Conservation (phyloP, 495 filamentous ascomycete genomes). For the Hyphodiscus hymeniophilus region DNA sequence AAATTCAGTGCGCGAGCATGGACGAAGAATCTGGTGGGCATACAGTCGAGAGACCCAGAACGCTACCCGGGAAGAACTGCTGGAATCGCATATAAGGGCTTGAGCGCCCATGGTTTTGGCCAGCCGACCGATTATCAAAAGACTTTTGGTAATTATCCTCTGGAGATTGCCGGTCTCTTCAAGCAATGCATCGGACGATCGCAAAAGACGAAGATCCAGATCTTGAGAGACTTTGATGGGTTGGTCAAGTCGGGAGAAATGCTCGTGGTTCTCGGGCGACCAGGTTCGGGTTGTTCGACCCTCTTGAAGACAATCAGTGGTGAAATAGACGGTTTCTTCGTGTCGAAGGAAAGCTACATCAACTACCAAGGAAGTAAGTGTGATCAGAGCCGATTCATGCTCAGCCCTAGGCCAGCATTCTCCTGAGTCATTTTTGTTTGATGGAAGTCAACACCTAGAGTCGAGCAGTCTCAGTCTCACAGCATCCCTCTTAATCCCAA, state of each 20-base stretch:
- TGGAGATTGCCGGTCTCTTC: constrained; percentile 39
- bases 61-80: constrained; percentile 39
- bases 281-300: constrained; percentile 71
- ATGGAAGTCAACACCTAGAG: too few relatives aligned
- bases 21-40: constrained; percentile 44
- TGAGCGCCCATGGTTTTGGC: constrained; percentile 73
- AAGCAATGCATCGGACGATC: constrained; percentile 30
- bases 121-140: constrained; percentile 76
- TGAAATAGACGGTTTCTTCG: constrained; percentile 63
- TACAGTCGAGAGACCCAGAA: constrained; percentile 31
- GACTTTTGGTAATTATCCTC: constrained; percentile 55
- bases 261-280: constrained; percentile 69
- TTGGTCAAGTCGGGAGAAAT: constrained; percentile 72
- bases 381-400: too few relatives aligned
- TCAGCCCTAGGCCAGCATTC: too few relatives aligned
- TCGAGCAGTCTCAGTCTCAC: too few relatives aligned
- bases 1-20: constrained; percentile 46
- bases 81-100: constrained; percentile 41
- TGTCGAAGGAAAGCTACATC: constrained; percentile 55
- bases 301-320: constrained; percentile 74
- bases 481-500: too few relatives aligned
- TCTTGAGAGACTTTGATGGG: constrained; percentile 71
- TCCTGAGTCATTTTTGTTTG: too few relatives aligned
- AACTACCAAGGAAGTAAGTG: constrained; percentile 75
- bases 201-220: constrained; percentile 58